A percentile compares a stretch with the other conserved stretches of the same genome.
Evolutionary conservation across 768 basidiomycete genomes (phyloP).

Genomic region (Lyophyllum decastes): DNA sequence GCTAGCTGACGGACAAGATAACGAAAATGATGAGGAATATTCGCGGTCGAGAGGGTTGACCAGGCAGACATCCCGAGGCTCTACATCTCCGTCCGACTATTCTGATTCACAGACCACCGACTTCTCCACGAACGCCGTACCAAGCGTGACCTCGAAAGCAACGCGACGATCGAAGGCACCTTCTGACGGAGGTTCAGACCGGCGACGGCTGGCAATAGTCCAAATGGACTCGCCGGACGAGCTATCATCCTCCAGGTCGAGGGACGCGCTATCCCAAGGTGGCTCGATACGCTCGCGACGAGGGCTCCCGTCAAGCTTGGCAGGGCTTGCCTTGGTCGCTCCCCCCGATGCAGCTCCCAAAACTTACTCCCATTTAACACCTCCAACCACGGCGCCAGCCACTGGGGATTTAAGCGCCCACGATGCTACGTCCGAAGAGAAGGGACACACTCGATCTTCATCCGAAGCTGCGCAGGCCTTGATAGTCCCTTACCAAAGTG

Average conservation of each 20-base stretch:
- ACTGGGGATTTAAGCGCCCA: slow-evolving; percentile 18
- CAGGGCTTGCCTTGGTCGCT: slow-evolving; percentile 66
- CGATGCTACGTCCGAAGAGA: slow-evolving; percentile 11
- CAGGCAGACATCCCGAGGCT: slow-evolving; percentile 30
- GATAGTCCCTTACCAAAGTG: slow-evolving; percentile 35
- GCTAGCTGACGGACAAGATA: slow-evolving; percentile 37
- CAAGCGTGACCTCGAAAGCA: slow-evolving; percentile 27
- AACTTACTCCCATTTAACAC: slow-evolving; percentile 53
- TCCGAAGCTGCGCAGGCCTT: slow-evolving; percentile 42
- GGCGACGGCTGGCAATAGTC: slow-evolving; percentile 67
- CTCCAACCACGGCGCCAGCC: slow-evolving; percentile 51
- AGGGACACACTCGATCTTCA: slow-evolving; percentile 45
- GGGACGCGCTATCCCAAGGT: slow-evolving; percentile 27
- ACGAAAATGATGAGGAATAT: slow-evolving; percentile 23
- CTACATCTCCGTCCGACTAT: slow-evolving; percentile 52
- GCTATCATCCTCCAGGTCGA: slow-evolving; percentile 23
- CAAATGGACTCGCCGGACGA: slow-evolving; percentile 50
- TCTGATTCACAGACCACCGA: slow-evolving; percentile 40
- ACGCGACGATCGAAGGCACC: slow-evolving; percentile 51
- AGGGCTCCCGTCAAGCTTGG: slow-evolving; percentile 38
- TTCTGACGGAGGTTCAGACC: slow-evolving; percentile 62
- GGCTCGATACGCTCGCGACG: slow-evolving; percentile 39
- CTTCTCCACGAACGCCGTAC: slow-evolving; percentile 19
- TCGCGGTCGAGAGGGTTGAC: slow-evolving; percentile 24
- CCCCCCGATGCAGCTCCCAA: slow-evolving; percentile 67